Evolutionary conservation across 1,139 yeast genomes (phyloP).

Genomic region (Protomyces macrosporus): DNA sequence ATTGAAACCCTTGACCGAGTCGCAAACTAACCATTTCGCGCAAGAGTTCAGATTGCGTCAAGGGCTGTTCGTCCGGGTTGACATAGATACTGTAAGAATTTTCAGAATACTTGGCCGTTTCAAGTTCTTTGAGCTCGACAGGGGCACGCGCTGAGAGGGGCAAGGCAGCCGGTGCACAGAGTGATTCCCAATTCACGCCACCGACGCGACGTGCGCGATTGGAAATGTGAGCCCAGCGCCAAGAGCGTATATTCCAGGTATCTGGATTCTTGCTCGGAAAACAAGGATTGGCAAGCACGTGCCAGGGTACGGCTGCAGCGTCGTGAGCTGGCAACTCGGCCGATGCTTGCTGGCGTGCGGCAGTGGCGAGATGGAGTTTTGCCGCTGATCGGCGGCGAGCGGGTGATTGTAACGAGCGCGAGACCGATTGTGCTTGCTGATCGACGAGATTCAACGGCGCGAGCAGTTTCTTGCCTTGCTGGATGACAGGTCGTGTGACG

Average conservation of each 20-base stretch:
- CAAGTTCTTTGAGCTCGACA: conserved; percentile 62
- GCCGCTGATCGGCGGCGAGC: neutral
- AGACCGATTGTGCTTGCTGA: neutral
- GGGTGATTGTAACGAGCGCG: neutral
- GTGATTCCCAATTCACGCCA: conserved; percentile 82
- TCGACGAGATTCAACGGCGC: neutral
- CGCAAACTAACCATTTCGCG: conserved; percentile 84
- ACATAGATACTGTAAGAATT: conserved; percentile 61
- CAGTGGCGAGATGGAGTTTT: neutral
- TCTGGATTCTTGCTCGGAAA: conserved; percentile 50
- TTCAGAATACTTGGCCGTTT: conserved; percentile 41
- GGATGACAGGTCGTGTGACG: neutral
- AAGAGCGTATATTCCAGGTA: conserved; percentile 45
- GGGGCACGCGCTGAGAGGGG: conserved; percentile 76
- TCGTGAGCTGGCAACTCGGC: neutral
- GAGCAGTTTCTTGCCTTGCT: neutral
- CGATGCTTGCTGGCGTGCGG: neutral
- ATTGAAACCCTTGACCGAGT: conserved; percentile 77
- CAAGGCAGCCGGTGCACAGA: conserved; percentile 86
- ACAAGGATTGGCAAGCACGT: conserved; percentile 65
- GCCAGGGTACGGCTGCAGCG: conserved; percentile 44
- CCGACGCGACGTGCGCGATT: conserved; percentile 35
- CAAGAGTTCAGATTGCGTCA: conserved; percentile 59
- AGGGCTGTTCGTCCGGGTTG: conserved; percentile 49
- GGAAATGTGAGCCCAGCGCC: conserved; percentile 69